Evolutionary conservation across 345 rosid species (phyloP).

Genomic region (Heritiera fomes): DNA sequence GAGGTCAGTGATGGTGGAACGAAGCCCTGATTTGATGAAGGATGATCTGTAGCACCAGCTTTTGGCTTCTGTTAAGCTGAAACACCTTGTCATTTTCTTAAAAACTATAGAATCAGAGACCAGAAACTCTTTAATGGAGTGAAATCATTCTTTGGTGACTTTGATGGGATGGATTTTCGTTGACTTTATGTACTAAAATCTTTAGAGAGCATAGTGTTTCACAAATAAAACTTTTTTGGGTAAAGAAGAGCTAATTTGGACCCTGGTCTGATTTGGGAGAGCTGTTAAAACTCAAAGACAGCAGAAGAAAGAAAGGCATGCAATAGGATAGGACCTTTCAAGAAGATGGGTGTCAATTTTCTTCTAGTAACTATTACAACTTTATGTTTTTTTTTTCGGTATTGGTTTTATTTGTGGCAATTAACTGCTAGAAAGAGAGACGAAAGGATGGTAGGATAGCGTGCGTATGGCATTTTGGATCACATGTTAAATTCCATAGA

Average conservation of each 20-base stretch:
- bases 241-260: neutral
- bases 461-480: neutral
- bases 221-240: neutral
- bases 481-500: neutral
- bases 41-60: conserved; percentile 46
- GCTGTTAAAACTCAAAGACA: neutral
- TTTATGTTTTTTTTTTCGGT: neutral
- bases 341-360: neutral
- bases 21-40: conserved; percentile 59
- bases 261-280: neutral
- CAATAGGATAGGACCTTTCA: neutral
- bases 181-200: too few species aligned
- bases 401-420: neutral
- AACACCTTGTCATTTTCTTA: conserved; percentile 54
- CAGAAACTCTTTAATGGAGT: neutral
- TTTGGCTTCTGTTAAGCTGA: conserved; percentile 58
- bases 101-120: neutral
- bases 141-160: neutral
- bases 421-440: neutral
- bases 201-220: too few species aligned
- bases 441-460: neutral
- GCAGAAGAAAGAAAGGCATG: neutral
- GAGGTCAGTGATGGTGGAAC: conserved; percentile 61
- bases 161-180: too few species aligned
- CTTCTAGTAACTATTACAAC: neutral